Base-by-base conservation (phyloP, 2,329 filamentous ascomycete species). In the Alternaria arborescens region DNA sequence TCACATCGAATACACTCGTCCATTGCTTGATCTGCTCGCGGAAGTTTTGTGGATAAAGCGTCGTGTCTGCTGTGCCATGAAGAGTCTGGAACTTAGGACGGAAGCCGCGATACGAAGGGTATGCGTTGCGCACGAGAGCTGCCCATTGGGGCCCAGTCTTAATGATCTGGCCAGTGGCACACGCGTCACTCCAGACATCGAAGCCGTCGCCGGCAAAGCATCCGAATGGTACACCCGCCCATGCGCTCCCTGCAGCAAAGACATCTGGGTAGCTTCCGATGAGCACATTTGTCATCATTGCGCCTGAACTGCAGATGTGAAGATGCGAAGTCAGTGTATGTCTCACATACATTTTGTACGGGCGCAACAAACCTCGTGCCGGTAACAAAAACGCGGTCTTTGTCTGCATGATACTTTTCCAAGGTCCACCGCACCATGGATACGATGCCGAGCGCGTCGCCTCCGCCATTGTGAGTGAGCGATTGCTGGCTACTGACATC, bases 221-320 rank as follows among this genome's bases (percentile, higher is more conserved):
- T 2, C 75, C 77, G 41, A 78, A 78, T n/a, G 75, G 58, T 3
- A 77, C 75, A 18, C 74, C 74, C 1, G 75, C 74, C 66, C 68
- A 76, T 14, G 71, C 75, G 52, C 72, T 76, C 16, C 75, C 75
- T 8, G 72, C 75, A 3, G 75, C 72, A 41, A 77, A 77, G 1
- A 77, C 66, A 43, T 77, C 75, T 1, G 75, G 75, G 51, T 77
- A 77, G 38, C 68, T 71, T 1, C 75, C 74, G 3, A 76, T 46
- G 3, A 77, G 65, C 2, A 77, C 73, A 26, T 76, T 73, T 3
- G 75, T 77, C 74, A 77, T 77, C 74, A 77, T 77, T 0, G 75
- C 75, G 5, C 75, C 75, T 5, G 72, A 76, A 44, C 72, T n/a
- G 36, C 36, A 40, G n/a, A 20, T 7, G 36, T 40, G n/a, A 40